Conservation (phyloP, 2,329 filamentous ascomycete species). For the Ophiostoma ulmi region DNA sequence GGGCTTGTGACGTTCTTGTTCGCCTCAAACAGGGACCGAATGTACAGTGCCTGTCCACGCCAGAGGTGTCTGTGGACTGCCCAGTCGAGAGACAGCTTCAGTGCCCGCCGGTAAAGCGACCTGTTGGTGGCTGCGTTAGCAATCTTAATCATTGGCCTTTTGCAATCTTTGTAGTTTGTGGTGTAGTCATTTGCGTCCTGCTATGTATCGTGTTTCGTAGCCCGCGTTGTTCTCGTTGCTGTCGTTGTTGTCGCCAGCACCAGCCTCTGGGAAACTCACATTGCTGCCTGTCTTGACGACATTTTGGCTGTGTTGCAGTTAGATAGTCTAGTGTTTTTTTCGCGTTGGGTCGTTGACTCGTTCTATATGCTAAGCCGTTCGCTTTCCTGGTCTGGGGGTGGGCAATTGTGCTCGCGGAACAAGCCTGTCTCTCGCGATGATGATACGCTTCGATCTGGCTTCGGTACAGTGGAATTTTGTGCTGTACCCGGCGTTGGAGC, state of each 20-base stretch:
- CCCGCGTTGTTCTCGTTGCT: too few relatives aligned
- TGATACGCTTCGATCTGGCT: slow-evolving; percentile 1
- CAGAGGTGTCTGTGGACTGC: slow-evolving; percentile 86
- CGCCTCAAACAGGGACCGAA: slow-evolving; percentile 89
- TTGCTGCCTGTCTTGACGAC: slow-evolving; percentile 46
- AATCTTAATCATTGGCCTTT: not conserved
- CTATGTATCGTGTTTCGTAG: not conserved
- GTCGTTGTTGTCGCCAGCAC: not conserved
- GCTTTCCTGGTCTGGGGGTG: not conserved
- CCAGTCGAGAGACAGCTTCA: slow-evolving; percentile 95
- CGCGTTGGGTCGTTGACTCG: not conserved
- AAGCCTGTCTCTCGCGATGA: not conserved
- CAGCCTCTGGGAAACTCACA: slow-evolving; percentile 40
- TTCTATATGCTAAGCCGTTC: not conserved
- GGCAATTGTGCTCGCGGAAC: not conserved
- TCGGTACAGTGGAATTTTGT: slow-evolving; percentile 10
- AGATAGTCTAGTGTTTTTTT: not conserved
- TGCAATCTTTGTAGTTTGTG: not conserved
- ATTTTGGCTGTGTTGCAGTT: slow-evolving; percentile 30
- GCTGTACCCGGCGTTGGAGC: not conserved
- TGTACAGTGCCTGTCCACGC: slow-evolving; percentile 94
- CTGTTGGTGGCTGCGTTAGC: slow-evolving; percentile 35
- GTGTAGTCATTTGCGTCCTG: not conserved
- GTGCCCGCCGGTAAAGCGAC: slow-evolving; percentile 80
- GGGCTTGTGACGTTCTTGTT: slow-evolving; percentile 82